A percentile compares a stretch with the other conserved stretches of the same genome.
Conservation (phyloP, 495 filamentous ascomycete species). For the Hypoxylon intermedium region DNA sequence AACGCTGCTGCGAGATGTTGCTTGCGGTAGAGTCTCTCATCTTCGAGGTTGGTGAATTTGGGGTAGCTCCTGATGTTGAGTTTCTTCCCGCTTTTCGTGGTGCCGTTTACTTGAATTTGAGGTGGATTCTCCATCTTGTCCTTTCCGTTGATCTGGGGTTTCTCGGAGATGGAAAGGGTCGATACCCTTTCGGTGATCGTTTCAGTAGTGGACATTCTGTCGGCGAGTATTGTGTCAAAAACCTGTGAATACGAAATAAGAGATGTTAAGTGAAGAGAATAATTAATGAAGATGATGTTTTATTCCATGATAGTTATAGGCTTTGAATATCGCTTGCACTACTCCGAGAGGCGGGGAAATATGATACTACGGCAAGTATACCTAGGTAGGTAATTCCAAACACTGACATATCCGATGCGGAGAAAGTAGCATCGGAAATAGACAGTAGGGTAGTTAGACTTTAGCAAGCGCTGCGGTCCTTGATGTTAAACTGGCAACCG, state of each 20-base stretch:
- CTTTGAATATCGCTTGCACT: slow-evolving; percentile 11
- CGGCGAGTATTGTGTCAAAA: background rate
- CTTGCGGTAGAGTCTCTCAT: slow-evolving; percentile 71
- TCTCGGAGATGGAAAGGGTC: background rate
- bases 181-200: slow-evolving; percentile 11
- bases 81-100: slow-evolving; percentile 47
- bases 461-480: no score
- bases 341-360: slow-evolving; percentile 30
- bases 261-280: background rate
- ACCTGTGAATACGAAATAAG: background rate
- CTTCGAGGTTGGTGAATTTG: slow-evolving; percentile 63
- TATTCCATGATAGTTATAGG: background rate
- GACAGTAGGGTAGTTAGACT: background rate
- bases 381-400: no score
- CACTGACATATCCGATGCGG: slow-evolving; percentile 15
- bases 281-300: background rate
- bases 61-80: slow-evolving; percentile 63
- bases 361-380: no score
- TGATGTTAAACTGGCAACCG: background rate
- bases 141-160: slow-evolving; percentile 12
- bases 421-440: slow-evolving; percentile 12
- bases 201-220: slow-evolving; percentile 22
- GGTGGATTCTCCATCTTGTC: slow-evolving; percentile 25
- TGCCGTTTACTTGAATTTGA: slow-evolving; percentile 44
- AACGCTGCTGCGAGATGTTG: slow-evolving; percentile 77